A percentile compares a stretch with the other conserved stretches of the same genome.
These are phyloP conservation scores for Gnomoniopsis smithogilvyi DNA, from an alignment of 2,329 filamentous ascomycete genomes.

Conservation along the genomic window DNA sequence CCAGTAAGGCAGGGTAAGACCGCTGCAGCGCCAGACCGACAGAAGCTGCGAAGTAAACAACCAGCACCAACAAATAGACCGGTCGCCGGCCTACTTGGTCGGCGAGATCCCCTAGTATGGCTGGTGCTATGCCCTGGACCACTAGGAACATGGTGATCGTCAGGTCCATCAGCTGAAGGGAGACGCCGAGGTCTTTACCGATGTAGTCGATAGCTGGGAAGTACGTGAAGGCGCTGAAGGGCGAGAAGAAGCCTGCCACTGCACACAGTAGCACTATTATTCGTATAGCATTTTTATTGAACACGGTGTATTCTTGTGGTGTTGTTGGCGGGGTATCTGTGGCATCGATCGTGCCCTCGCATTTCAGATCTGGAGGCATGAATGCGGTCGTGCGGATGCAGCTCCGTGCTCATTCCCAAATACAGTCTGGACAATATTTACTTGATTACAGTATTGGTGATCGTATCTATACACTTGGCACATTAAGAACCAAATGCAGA, in stretches of 20 bases:
- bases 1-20: background rate
- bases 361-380: background rate
- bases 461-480: no score
- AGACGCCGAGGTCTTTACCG: conserved; percentile 20
- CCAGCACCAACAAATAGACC: conserved; percentile 3
- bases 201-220: conserved; percentile 23
- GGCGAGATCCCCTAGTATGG: conserved; percentile 13
- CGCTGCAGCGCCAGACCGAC: background rate
- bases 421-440: no score
- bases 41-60: background rate
- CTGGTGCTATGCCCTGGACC: conserved; percentile 34
- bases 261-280: background rate
- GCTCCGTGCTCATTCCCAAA: no score
- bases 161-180: conserved; percentile 30
- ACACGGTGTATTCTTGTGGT: background rate
- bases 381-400: no score
- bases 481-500: no score
- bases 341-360: background rate
- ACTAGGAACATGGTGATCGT: conserved; percentile 40
- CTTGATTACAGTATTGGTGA: no score
- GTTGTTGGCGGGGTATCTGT: background rate
- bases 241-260: conserved; percentile 24
- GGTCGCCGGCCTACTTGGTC: conserved; percentile 13
- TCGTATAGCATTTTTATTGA: background rate
- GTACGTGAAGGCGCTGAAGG: conserved; percentile 25